Evolutionary conservation across 129 eudicot genomes (phyloP), one percentile per base, ranked within the genome.

Genomic region (Oenanthe sinensis): DNA sequence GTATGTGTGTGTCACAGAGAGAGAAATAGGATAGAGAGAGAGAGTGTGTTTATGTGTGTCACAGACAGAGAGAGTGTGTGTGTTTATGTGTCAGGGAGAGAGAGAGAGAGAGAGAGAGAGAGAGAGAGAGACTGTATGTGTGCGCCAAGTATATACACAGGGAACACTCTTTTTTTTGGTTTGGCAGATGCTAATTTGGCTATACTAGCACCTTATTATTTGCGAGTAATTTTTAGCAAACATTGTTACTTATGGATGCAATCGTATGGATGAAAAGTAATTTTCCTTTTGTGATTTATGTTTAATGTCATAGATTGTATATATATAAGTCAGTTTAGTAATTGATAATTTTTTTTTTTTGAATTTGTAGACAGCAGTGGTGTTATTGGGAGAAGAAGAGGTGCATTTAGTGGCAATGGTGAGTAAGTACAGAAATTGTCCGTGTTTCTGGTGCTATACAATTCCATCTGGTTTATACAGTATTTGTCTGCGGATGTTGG

Each of bases 331-430:
- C 39, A 75, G 65, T 63, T 30, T 67, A 76, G 47, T 28, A 24
- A 60, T 19, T 79, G 52, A 71, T 77, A 54, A 65, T 26, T 69
- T 67, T 73, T n/a, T n/a, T n/a, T 43, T 42, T 80, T 65, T 70
- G 39, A 63, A 42, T 39, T 49, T 84, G 44, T 54, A 95, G 97
- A 95, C 98, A 10, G 98, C 92, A n/a, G 97, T 95, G 49, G 97
- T 88, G 49, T 54, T 87, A 80, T 76, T 88, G 65, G 97, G 93
- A 43, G 88, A 84, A 46, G 97, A 95, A 77, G 98, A 91, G 80
- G 71, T 95, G 45, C 98, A 95, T 84, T 87, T 95, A 76, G 97
- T 95, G 72, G 97, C 98, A 79, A 95, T 95, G 98, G 90, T 88
- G 47, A 90, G 94, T 62, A 95, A 86, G 76, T 69, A 85, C 62